These are phyloP conservation scores for Craspedostauros australis DNA, from an alignment of 108 stramenopile genomes.

Conservation along the genomic window DNA sequence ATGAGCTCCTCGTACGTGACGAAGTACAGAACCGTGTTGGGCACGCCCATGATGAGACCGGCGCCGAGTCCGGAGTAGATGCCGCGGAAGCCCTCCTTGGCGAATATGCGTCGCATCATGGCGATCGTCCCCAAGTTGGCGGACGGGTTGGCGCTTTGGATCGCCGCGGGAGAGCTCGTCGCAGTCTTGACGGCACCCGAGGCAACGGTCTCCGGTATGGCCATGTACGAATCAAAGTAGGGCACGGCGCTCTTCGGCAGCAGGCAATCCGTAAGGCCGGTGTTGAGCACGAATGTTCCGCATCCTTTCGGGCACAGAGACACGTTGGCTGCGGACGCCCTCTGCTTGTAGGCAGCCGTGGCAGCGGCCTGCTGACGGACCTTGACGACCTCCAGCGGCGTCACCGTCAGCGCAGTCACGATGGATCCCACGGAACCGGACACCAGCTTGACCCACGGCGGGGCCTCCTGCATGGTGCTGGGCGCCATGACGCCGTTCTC, in stretches of 20 bases:
- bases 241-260: constrained; percentile 40
- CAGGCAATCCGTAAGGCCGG: constrained; percentile 50
- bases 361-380: constrained; percentile 46
- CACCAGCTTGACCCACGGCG: constrained; percentile 22
- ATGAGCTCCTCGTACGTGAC: constrained; percentile 80
- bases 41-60: constrained; percentile 80
- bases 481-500: too few species aligned
- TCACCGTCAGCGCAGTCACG: constrained; percentile 48
- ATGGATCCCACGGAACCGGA: constrained; percentile 62
- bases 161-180: constrained; percentile 17
- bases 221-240: constrained; percentile 30
- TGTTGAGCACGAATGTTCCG: constrained; percentile 58
- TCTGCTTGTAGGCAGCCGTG: constrained; percentile 2
- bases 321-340: constrained; percentile 1
- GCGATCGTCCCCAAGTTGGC: constrained; percentile 37
- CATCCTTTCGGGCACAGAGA: constrained; percentile 35
- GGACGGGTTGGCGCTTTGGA: background rate
- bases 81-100: constrained; percentile 62
- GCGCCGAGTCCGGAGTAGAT: constrained; percentile 83
- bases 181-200: constrained; percentile 3
- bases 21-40: constrained; percentile 89
- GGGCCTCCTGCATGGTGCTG: constrained; percentile 1
- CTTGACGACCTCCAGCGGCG: constrained; percentile 76
- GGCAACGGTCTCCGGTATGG: constrained; percentile 6
- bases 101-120: constrained; percentile 43